These are phyloP conservation scores for Serendipita sp. DNA, from an alignment of 768 basidiomycete genomes.

Conservation along the genomic window DNA sequence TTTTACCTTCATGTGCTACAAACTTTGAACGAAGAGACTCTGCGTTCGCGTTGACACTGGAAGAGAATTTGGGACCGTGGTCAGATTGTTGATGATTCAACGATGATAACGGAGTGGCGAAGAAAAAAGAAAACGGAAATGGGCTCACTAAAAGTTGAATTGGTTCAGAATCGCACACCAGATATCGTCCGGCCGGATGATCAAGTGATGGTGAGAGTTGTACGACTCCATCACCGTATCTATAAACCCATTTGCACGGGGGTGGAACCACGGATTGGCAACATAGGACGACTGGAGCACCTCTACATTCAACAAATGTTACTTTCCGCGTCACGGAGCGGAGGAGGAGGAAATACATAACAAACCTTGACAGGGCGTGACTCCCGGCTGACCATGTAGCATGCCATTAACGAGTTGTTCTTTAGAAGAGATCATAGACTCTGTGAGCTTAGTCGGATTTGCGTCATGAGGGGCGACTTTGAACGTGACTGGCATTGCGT, in stretches of 20 bases:
- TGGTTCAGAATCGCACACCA: constrained; percentile 30
- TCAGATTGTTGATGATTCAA: neutral
- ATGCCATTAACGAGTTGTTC: neutral
- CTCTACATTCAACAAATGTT: too few species aligned
- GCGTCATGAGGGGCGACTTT: neutral
- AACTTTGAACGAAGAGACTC: constrained; percentile 24
- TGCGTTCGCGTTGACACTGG: constrained; percentile 17
- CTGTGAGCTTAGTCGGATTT: neutral
- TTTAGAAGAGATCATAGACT: neutral
- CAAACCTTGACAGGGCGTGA: neutral
- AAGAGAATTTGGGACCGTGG: neutral
- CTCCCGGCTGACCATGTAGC: neutral
- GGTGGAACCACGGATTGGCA: neutral
- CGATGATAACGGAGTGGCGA: too few species aligned
- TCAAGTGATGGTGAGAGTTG: constrained; percentile 24
- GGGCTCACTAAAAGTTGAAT: constrained; percentile 20
- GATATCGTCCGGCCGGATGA: constrained; percentile 35
- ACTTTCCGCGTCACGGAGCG: too few species aligned
- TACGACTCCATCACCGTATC: constrained; percentile 22
- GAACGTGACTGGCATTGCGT: neutral
- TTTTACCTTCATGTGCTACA: constrained; percentile 24
- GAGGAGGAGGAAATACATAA: neutral
- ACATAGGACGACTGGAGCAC: constrained; percentile 21
- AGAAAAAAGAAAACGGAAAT: too few species aligned
- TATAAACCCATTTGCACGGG: constrained; percentile 22